A percentile compares a stretch with the other conserved stretches of the same genome.
Conservation (phyloP, 257 asterid genomes). For the Rhazya stricta region DNA sequence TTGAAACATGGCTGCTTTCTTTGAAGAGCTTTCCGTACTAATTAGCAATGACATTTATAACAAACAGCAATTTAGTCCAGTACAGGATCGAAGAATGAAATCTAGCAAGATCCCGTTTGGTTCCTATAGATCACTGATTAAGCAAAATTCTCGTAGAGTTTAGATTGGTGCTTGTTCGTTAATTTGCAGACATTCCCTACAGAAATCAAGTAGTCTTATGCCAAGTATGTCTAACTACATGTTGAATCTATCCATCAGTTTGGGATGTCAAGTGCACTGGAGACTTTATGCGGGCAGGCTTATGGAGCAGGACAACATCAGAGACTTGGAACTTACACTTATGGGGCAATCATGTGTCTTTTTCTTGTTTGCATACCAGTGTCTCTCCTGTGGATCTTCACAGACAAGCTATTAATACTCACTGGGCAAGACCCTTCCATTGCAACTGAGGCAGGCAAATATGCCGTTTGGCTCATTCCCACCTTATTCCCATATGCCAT, state of each 20-base stretch:
- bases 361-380: constrained; percentile 54
- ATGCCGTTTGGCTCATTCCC: constrained; percentile 59
- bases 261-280: constrained; percentile 84
- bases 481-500: constrained; percentile 64
- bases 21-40: not conserved
- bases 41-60: not conserved
- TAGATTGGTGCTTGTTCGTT: not conserved
- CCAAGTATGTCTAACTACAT: not conserved
- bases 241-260: constrained; percentile 31
- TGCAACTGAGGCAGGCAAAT: constrained; percentile 62
- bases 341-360: constrained; percentile 51
- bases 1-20: not conserved
- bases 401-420: constrained; percentile 45
- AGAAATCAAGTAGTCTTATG: not conserved
- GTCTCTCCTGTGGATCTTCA: constrained; percentile 47
- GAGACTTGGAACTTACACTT: constrained; percentile 50
- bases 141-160: too few species aligned
- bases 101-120: not conserved
- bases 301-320: constrained; percentile 67
- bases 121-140: not conserved
- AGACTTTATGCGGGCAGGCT: constrained; percentile 88
- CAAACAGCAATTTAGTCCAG: not conserved
- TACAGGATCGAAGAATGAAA: not conserved
- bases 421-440: constrained; percentile 67
- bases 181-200: not conserved